Percentiles rank a stretch among this genome's conserved stretches.
These are phyloP conservation scores for Plasmodium gonderi DNA, from an alignment of 169 alveolate species.

Conservation along the genomic window DNA sequence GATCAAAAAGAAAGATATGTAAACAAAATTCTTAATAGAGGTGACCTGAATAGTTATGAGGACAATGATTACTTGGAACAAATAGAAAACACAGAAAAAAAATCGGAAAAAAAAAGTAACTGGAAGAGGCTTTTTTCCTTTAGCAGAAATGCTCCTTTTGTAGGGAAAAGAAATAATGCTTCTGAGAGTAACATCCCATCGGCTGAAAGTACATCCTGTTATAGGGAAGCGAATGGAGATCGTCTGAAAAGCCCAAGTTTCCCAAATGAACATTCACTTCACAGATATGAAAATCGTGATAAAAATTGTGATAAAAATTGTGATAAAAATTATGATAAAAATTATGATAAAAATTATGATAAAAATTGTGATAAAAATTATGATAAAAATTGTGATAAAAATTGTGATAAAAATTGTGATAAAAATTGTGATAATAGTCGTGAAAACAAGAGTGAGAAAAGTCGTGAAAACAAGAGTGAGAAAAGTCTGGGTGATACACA, in stretches of 20 bases:
- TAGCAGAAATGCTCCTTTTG: neutral
- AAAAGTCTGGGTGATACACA: too few species aligned
- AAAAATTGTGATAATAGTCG: too few species aligned
- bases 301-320: neutral
- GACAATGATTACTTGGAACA: neutral
- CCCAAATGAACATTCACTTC: neutral
- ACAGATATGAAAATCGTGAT: neutral
- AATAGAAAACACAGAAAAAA: neutral
- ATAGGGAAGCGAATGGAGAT: neutral
- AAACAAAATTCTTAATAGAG: slow-evolving; percentile 31
- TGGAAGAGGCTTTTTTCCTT: neutral
- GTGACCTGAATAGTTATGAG: neutral
- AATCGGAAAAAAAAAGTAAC: neutral
- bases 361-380: neutral
- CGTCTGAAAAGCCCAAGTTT: neutral
- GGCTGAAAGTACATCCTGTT: neutral
- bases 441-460: too few species aligned
- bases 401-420: too few species aligned
- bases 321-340: neutral
- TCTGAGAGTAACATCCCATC: neutral
- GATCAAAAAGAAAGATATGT: slow-evolving; percentile 35
- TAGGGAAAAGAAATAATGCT: neutral
- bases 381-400: too few species aligned
- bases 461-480: too few species aligned
- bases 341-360: neutral